Evolutionary conservation across 148 eudicot species (phyloP).

Genomic region (Chenopodium suecicum): DNA sequence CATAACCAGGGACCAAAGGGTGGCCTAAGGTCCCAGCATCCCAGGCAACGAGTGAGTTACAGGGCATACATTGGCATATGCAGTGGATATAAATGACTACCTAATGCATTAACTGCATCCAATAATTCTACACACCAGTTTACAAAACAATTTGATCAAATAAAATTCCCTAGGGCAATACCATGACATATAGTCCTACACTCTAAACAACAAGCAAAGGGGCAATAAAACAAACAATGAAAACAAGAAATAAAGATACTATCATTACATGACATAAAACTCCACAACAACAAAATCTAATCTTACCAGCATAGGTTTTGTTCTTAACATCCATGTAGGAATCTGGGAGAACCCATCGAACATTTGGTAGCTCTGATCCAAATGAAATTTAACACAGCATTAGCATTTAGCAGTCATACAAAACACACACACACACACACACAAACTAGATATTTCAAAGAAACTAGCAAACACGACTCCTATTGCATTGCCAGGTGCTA

Average conservation of each 20-base stretch:
- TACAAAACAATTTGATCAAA: neutral
- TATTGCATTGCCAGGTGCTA: neutral
- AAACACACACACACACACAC: neutral
- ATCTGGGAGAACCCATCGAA: slow-evolving; percentile 85
- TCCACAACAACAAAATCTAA: neutral
- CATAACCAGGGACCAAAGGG: neutral
- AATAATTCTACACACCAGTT: neutral
- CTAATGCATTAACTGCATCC: neutral
- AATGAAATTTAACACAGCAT: neutral
- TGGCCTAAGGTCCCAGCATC: neutral
- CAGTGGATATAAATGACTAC: neutral
- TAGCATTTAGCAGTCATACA: neutral
- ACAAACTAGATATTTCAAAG: neutral
- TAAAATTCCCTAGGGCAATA: neutral
- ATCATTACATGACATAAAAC: neutral
- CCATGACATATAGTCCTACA: neutral
- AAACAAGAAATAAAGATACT: neutral
- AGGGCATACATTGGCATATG: neutral
- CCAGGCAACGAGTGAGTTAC: neutral
- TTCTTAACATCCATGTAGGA: slow-evolving; percentile 77
- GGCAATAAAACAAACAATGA: neutral
- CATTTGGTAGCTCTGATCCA: slow-evolving; percentile 44
- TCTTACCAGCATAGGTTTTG: slow-evolving; percentile 73
- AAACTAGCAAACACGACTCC: neutral
- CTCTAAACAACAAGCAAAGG: neutral